Conservation (phyloP, 495 filamentous ascomycete genomes). For the Trichodelitschia bisporula region DNA sequence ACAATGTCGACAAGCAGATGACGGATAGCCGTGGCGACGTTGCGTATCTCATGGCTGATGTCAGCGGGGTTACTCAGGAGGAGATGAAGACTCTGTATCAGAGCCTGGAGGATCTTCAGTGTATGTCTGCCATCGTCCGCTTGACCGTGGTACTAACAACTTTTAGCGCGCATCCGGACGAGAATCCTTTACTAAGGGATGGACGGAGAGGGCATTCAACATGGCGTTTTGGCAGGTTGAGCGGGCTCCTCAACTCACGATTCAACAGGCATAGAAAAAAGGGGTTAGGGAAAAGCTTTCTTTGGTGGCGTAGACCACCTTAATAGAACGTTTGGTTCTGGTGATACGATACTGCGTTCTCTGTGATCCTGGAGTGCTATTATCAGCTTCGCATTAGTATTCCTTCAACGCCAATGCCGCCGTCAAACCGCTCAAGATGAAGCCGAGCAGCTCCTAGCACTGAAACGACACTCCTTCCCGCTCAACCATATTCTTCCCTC, state of each 20-base stretch:
- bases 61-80: conserved; percentile 53
- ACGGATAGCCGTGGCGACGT: conserved; percentile 82
- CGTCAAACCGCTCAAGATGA: too few species aligned
- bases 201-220: conserved; percentile 3
- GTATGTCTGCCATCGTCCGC: conserved; percentile 24
- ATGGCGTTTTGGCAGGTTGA: conserved; percentile 4
- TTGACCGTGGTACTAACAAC: conserved; percentile 23
- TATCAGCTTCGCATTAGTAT: too few species aligned
- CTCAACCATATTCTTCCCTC: conserved; percentile 59
- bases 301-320: conserved; percentile 1
- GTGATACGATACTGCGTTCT: too few species aligned
- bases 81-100: conserved; percentile 74
- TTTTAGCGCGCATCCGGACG: conserved; percentile 40
- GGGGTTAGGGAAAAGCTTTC: too few species aligned
- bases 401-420: too few species aligned
- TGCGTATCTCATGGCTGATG: conserved; percentile 95
- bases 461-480: conserved; percentile 67
- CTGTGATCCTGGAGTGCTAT: too few species aligned
- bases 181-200: conserved; percentile 54
- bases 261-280: too few species aligned
- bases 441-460: too few species aligned
- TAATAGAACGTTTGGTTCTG: too few species aligned
- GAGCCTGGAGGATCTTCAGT: conserved; percentile 53
- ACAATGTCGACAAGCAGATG: conserved; percentile 98
- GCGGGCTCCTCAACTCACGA: too few species aligned